These are phyloP conservation scores for Beauveria medogensis DNA, from an alignment of 2,329 filamentous ascomycete genomes.

Conservation along the genomic window DNA sequence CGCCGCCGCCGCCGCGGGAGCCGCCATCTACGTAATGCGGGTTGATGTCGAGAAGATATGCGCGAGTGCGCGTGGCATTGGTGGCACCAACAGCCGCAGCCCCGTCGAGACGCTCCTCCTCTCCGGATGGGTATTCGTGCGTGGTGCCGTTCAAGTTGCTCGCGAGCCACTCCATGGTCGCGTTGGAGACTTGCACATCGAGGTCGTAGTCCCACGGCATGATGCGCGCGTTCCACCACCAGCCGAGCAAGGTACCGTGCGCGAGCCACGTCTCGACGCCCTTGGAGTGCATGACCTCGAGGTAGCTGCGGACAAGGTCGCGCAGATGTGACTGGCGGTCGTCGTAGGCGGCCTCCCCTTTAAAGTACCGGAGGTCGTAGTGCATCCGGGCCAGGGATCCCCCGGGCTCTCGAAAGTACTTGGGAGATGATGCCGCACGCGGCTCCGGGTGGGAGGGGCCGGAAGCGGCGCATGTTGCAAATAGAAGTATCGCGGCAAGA, in stretches of 20 bases:
- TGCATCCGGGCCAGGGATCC: constrained; percentile 54
- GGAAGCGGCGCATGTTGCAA: not conserved
- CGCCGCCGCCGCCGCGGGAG: constrained; percentile 36
- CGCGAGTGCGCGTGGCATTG: constrained; percentile 24
- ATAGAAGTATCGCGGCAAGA: not conserved
- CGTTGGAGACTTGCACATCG: constrained; percentile 67
- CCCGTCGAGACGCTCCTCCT: not conserved
- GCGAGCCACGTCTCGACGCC: constrained; percentile 78
- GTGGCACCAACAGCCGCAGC: constrained; percentile 30
- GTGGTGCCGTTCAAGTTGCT: constrained; percentile 61
- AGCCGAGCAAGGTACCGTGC: constrained; percentile 74
- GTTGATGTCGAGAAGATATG: constrained; percentile 71
- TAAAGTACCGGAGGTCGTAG: constrained; percentile 68
- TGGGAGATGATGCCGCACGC: constrained; percentile 20
- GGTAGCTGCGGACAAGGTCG: constrained; percentile 66
- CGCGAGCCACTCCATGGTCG: constrained; percentile 58
- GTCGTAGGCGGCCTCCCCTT: constrained; percentile 53
- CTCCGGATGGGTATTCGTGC: constrained; percentile 38
- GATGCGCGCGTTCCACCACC: constrained; percentile 79
- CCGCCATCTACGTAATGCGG: constrained; percentile 49
- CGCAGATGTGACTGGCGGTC: constrained; percentile 58
- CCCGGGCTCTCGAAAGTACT: constrained; percentile 62
- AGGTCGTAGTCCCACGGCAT: constrained; percentile 82
- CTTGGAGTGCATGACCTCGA: constrained; percentile 55
- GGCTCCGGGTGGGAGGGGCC: not conserved